phyloP scores from a whole-genome alignment of 441 rosid genomes.

The Gossypium gossypioides region DNA sequence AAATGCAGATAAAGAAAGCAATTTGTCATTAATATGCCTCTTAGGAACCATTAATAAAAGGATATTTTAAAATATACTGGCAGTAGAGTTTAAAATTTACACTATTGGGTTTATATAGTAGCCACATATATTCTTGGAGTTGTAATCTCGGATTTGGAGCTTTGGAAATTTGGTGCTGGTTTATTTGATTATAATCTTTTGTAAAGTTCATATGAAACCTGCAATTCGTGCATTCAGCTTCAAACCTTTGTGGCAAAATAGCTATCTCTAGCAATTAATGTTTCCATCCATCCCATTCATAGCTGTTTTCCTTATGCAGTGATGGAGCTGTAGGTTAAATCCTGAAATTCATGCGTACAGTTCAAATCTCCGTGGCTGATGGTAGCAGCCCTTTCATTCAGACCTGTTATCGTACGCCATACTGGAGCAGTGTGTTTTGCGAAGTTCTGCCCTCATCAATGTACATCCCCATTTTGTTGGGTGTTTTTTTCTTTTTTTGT shows the following conservation, averaged over 20 bases:
- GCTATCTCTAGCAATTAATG: not conserved
- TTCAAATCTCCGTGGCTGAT: not conserved
- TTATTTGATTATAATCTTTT: not conserved
- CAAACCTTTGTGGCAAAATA: not conserved
- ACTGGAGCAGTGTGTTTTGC: not conserved
- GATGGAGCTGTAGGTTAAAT: not conserved
- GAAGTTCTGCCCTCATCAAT: not conserved
- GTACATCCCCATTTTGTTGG: not conserved
- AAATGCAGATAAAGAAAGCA: not conserved
- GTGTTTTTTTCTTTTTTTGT: not conserved
- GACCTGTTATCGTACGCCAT: not conserved
- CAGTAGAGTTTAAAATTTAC: not conserved
- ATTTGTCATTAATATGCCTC: not conserved
- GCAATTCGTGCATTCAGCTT: slow-evolving; percentile 1
- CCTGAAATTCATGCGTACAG: not conserved
- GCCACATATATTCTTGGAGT: not conserved
- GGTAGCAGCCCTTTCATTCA: not conserved
- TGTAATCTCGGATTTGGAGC: not conserved
- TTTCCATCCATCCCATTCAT: not conserved
- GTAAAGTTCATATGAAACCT: not conserved
- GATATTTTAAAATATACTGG: not conserved
- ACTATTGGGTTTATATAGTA: not conserved
- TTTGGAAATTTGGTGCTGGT: not conserved
- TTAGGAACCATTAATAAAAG: not conserved
- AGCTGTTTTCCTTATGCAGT: not conserved